Conservation (phyloP, 1,284 basidiomycete species). For the Ceratobasidium sp. region DNA sequence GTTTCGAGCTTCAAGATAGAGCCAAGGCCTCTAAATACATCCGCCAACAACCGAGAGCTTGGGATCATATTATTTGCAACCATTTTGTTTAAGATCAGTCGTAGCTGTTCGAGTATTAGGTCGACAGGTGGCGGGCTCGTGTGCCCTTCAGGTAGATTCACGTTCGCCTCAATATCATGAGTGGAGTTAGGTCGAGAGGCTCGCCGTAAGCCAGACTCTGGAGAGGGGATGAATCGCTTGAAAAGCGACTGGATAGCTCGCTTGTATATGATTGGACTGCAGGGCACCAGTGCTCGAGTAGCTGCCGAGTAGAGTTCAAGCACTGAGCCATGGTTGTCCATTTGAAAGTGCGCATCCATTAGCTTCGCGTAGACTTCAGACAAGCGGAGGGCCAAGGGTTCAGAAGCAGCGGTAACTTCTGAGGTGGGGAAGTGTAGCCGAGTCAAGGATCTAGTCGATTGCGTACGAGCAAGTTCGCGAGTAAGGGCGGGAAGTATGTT, state of each 20-base stretch:
- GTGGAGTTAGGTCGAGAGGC: neutral
- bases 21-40: constrained; percentile 39
- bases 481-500: constrained; percentile 1
- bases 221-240: constrained; percentile 11
- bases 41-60: constrained; percentile 24
- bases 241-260: constrained; percentile 33
- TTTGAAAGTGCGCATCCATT: constrained; percentile 22
- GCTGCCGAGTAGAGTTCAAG: constrained; percentile 23
- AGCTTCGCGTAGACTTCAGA: constrained; percentile 25
- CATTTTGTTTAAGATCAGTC: constrained; percentile 9
- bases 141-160: neutral
- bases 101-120: constrained; percentile 9
- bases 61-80: constrained; percentile 12
- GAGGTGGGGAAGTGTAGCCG: neutral
- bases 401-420: too few relatives aligned
- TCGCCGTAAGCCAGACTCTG: constrained; percentile 14
- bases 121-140: constrained; percentile 5
- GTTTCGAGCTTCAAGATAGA: constrained; percentile 37
- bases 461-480: constrained; percentile 37
- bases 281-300: constrained; percentile 3
- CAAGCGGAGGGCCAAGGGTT: neutral
- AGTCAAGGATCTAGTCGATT: constrained; percentile 8
- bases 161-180: neutral
- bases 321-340: neutral
- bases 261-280: constrained; percentile 20